Conservation (phyloP, 1,284 basidiomycete species). For the Ceraceosorus guamensis region DNA sequence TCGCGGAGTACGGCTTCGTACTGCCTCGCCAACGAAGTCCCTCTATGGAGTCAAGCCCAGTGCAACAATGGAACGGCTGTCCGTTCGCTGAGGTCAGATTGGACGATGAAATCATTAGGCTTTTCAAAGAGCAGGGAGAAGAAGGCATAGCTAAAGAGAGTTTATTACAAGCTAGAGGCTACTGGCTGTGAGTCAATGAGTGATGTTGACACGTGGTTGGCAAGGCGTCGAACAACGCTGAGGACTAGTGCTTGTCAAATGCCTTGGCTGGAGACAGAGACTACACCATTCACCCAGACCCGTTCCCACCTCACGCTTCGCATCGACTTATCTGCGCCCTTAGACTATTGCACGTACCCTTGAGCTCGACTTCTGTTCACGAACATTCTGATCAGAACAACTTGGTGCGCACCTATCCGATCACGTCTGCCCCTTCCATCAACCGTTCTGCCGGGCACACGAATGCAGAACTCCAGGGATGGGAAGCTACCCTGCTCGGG, state of each 20-base stretch:
- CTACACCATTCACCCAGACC: slow-evolving; percentile 34
- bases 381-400: not conserved
- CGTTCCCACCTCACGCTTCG: slow-evolving; percentile 37
- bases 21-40: slow-evolving; percentile 10
- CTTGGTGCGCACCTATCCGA: too few relatives aligned
- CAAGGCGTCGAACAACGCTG: too few relatives aligned
- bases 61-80: slow-evolving; percentile 27
- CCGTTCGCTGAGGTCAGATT: slow-evolving; percentile 28
- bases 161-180: slow-evolving; percentile 30
- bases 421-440: too few relatives aligned
- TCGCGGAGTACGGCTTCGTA: slow-evolving; percentile 41
- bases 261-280: too few relatives aligned
- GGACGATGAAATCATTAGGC: slow-evolving; percentile 16
- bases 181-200: slow-evolving; percentile 19
- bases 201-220: too few relatives aligned
- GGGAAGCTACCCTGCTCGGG: slow-evolving; percentile 27
- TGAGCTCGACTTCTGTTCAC: not conserved
- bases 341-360: slow-evolving; percentile 17
- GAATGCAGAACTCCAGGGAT: slow-evolving; percentile 14
- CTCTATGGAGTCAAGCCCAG: not conserved
- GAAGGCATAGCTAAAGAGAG: slow-evolving; percentile 25
- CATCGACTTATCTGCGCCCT: slow-evolving; percentile 35
- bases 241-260: too few relatives aligned
- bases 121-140: slow-evolving; percentile 14
- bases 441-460: too few relatives aligned